Percentiles rank a stretch among this genome's conserved stretches.
Evolutionary conservation across 164 flowering plant species (phyloP).

Genomic region (grape (Vitis vinifera)): ASM3070453v1 NC_081807.1:5139001-5139500

Average conservation of each 20-base stretch:
- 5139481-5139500: constrained; percentile 67
- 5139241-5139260: constrained; percentile 40
- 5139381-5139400: constrained; percentile 55
- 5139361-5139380: constrained; percentile 61
- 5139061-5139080: constrained; percentile 6
- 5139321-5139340: too few relatives aligned
- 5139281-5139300: neutral
- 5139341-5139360: constrained; percentile 53
- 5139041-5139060: neutral
- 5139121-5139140: constrained; percentile 52
- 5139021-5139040: constrained; percentile 1
- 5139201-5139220: constrained; percentile 56
- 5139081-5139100: constrained; percentile 39
- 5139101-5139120: constrained; percentile 70
- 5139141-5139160: constrained; percentile 81
- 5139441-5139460: constrained; percentile 44
- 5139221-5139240: constrained; percentile 62
- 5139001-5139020: neutral
- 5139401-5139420: constrained; percentile 59
- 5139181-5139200: constrained; percentile 88
- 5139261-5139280: neutral
- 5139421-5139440: constrained; percentile 43
- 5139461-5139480: constrained; percentile 37
- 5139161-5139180: constrained; percentile 70
- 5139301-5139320: too few relatives aligned